These are phyloP conservation scores for Xenoacremonium recifei DNA, from an alignment of 2,329 filamentous ascomycete genomes.

Conservation along the genomic window DNA sequence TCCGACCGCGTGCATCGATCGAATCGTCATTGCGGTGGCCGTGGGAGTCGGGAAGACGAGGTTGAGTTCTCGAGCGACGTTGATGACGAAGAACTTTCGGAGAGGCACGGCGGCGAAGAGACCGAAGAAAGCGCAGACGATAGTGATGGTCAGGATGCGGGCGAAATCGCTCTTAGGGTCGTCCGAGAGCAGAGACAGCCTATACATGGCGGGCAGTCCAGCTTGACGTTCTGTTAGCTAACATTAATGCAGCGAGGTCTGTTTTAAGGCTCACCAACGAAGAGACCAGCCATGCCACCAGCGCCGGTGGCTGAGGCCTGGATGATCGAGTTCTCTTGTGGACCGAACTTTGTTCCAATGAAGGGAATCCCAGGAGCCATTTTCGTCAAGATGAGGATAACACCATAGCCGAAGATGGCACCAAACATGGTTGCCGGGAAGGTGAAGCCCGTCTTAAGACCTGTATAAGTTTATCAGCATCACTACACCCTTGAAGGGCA, in stretches of 20 bases:
- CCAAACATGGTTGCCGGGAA: slow-evolving; percentile 48
- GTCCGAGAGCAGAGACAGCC: slow-evolving; percentile 47
- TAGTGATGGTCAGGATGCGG: slow-evolving; percentile 57
- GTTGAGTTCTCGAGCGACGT: slow-evolving; percentile 58
- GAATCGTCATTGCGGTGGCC: slow-evolving; percentile 60
- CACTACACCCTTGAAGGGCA: background rate
- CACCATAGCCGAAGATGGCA: slow-evolving; percentile 59
- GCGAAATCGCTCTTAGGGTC: slow-evolving; percentile 55
- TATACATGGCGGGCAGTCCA: slow-evolving; percentile 60
- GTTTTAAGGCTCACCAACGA: too few relatives aligned
- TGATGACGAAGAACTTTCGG: slow-evolving; percentile 68
- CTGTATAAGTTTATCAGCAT: slow-evolving; percentile 24
- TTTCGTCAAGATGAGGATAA: slow-evolving; percentile 53
- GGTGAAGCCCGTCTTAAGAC: slow-evolving; percentile 52
- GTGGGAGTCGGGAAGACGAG: slow-evolving; percentile 60
- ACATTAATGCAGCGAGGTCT: background rate
- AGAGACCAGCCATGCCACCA: slow-evolving; percentile 56
- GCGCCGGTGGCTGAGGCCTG: slow-evolving; percentile 60
- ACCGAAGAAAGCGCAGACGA: slow-evolving; percentile 63
- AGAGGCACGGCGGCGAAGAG: slow-evolving; percentile 62
- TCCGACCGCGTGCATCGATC: slow-evolving; percentile 59
- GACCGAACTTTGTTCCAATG: slow-evolving; percentile 55
- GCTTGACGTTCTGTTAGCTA: slow-evolving; percentile 17
- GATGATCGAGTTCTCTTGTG: slow-evolving; percentile 62
- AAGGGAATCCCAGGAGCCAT: slow-evolving; percentile 48